Conservation (phyloP, 805 yeast species). For the Pichia cephalocereana region DNA sequence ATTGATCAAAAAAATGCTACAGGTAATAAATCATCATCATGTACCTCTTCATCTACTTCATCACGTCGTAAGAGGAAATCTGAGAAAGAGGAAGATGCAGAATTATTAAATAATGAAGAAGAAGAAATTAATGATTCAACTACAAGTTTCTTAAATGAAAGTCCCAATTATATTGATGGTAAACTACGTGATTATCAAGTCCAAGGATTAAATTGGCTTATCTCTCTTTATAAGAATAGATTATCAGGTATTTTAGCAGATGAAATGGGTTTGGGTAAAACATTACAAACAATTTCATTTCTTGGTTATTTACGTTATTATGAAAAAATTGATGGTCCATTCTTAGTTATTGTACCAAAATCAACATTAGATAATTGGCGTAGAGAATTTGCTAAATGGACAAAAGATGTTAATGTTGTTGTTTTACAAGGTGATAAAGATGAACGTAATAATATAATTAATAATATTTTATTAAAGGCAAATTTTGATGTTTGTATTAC, state of each 20-base stretch:
- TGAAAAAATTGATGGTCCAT: slow-evolving; percentile 79
- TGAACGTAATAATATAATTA: slow-evolving; percentile 54
- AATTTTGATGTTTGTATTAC: slow-evolving; percentile 87
- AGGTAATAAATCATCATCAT: slow-evolving; percentile 14
- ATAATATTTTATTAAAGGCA: slow-evolving; percentile 51
- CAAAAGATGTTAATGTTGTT: slow-evolving; percentile 82
- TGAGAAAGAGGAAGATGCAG: slow-evolving; percentile 94
- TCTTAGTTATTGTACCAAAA: slow-evolving; percentile 86
- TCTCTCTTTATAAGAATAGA: slow-evolving; percentile 77
- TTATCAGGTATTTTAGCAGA: slow-evolving; percentile 93
- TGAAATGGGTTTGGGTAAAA: slow-evolving; percentile 97
- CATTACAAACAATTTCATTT: slow-evolving; percentile 89
- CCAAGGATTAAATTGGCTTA: slow-evolving; percentile 93
- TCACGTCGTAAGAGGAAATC: slow-evolving; percentile 64
- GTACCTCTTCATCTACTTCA: slow-evolving; percentile 3
- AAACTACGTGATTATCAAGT: slow-evolving; percentile 81
- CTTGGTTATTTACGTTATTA: slow-evolving; percentile 79
- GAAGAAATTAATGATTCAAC: slow-evolving; percentile 54
- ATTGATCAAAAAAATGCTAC: slow-evolving; percentile 43
- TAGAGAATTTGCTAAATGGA: slow-evolving; percentile 91
- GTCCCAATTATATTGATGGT: slow-evolving; percentile 76
- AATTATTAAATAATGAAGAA: slow-evolving; percentile 75
- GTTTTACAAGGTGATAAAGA: slow-evolving; percentile 89
- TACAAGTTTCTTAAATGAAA: slow-evolving; percentile 70
- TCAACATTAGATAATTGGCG: slow-evolving; percentile 95